Base-by-base conservation (phyloP, 257 asterid species). In the Plantago ovata region DNA sequence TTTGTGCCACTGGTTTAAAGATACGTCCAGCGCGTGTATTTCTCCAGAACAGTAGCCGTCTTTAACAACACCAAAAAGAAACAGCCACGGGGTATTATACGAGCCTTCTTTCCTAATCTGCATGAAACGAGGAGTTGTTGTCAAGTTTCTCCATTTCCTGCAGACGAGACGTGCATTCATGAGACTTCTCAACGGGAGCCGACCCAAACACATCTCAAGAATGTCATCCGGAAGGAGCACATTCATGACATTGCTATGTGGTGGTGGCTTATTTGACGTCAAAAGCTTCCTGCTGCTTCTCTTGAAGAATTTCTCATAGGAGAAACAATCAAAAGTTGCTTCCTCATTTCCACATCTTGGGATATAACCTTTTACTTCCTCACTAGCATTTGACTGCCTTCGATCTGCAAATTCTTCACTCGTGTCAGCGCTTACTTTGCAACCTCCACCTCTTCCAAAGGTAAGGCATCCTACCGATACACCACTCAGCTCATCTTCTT, bases 81-180 rank as follows among this genome's bases (percentile, higher is more conserved):
- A 92, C 44, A 92, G 49, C 96, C 96, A 92, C 10, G 96, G 78
- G 60, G 75, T 89, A 51, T 78, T 95, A 62, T 70, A 84, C 1
- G 52, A 65, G 41, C 95, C 87, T 23, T 89, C 96, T 38, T 81
- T 77, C 67, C 98, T 74, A 56, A 82, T 80, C 73, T 77, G 86
- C 91, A 83, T 75, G 71, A 93, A 93, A 24, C 97, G 79, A 56
- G 76, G 64, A 0, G 84, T 72, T 16, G 79, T 58, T 10, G 89
- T 77, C 81, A 93, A 74, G 82, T 67, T 79, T 75, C 87, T 84
- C 99, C 99, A 93, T 73, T 84, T 93, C 77, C 62, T 82, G 83
- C 97, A 89, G 20, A 93, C 99, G 8, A 89, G 84, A 51, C 95
- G 95, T 50, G 95, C 97, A 49, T 63, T 93, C 91, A 83, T 77